A percentile compares a stretch with the other conserved stretches of the same genome.
Conservation (phyloP, 2,329 filamentous ascomycete genomes). For the Fusarium sp. region DNA sequence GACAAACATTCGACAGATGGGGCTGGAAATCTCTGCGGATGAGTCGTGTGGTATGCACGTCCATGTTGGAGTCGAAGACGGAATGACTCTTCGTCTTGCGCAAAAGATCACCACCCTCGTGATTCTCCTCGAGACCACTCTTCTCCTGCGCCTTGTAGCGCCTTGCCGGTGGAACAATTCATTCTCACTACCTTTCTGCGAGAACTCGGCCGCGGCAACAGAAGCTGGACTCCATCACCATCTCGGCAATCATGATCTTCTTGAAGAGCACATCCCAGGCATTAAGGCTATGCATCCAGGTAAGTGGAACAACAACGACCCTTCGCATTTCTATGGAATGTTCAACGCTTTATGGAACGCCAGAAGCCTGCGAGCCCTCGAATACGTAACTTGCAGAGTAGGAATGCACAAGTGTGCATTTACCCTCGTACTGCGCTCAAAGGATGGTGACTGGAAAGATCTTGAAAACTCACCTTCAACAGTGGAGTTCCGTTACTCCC, state of each 20-base stretch:
- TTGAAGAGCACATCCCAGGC: conserved; percentile 9
- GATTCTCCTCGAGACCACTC: conserved; percentile 36
- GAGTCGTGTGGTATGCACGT: conserved; percentile 46
- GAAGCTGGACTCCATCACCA: background rate
- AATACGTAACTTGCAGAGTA: background rate
- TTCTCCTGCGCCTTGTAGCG: conserved; percentile 26
- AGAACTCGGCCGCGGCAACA: background rate
- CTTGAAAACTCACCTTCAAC: conserved; percentile 36
- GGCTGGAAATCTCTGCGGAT: conserved; percentile 26
- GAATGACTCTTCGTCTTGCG: conserved; percentile 42
- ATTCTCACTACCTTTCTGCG: background rate
- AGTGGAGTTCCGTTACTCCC: conserved; percentile 46
- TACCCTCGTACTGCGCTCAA: background rate
- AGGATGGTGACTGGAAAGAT: background rate
- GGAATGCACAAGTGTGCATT: background rate
- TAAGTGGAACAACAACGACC: conserved; percentile 24
- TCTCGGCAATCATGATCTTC: fast-evolving
- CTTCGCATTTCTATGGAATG: background rate
- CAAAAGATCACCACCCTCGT: conserved; percentile 44
- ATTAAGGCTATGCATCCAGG: background rate
- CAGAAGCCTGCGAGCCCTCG: background rate
- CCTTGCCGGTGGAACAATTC: background rate
- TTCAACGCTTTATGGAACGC: conserved; percentile 32
- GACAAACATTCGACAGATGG: conserved; percentile 18
- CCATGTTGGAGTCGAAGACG: conserved; percentile 42